These are phyloP conservation scores for Trypanosoma vivax DNA, from an alignment of 208 protist genomes.

Conservation along the genomic window DNA sequence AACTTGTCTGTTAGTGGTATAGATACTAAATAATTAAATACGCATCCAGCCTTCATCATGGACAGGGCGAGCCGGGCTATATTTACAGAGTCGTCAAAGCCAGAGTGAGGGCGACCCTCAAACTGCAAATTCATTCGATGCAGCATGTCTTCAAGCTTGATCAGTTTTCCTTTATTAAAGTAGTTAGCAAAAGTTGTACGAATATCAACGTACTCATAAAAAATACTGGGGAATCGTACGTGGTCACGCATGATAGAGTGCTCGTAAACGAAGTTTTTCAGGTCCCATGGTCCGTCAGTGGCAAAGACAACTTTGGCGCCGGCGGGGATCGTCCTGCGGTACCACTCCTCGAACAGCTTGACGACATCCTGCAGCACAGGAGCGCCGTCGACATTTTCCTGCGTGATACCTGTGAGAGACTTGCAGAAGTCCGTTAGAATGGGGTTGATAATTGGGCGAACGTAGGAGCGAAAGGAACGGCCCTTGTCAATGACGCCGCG, in stretches of 20 bases:
- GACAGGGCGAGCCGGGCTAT: conserved; percentile 80
- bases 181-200: conserved; percentile 73
- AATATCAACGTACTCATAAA: conserved; percentile 88
- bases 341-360: conserved; percentile 70
- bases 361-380: conserved; percentile 64
- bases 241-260: conserved; percentile 72
- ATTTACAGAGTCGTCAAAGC: conserved; percentile 89
- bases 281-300: conserved; percentile 85
- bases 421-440: conserved; percentile 90
- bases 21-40: conserved; percentile 73
- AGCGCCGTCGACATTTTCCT: conserved; percentile 84
- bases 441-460: conserved; percentile 82
- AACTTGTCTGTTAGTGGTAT: conserved; percentile 65
- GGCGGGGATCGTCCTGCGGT: conserved; percentile 50
- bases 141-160: conserved; percentile 82
- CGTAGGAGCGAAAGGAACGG: conserved; percentile 85
- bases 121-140: conserved; percentile 57
- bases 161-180: conserved; percentile 60
- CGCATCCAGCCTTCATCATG: conserved; percentile 76
- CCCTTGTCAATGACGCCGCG: conserved; percentile 52
- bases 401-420: conserved; percentile 92
- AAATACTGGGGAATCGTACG: conserved; percentile 65
- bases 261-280: conserved; percentile 78
- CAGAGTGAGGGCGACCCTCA: conserved; percentile 80
- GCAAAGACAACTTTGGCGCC: conserved; percentile 77